Evolutionary conservation across 73 alveolate species (phyloP).

Genomic region (Urostyla sp.): DNA sequence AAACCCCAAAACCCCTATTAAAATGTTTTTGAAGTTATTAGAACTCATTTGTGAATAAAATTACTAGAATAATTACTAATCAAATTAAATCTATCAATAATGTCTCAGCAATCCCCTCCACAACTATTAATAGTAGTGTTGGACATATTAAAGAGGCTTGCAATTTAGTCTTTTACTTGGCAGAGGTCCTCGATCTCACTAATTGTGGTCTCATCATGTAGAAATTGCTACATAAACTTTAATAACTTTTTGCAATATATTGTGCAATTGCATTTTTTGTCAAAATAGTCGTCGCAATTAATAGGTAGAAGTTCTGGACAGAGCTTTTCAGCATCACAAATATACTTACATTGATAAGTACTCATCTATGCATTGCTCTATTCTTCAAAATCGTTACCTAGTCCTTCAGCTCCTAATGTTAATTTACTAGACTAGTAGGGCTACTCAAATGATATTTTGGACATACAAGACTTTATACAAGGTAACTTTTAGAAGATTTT

Average conservation of each 20-base stretch:
- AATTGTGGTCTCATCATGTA: slow-evolving; percentile 8
- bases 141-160: too few relatives aligned
- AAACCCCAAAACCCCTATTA: too few relatives aligned
- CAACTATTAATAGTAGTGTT: too few relatives aligned
- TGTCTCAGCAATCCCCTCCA: too few relatives aligned
- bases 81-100: too few relatives aligned
- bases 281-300: slow-evolving; percentile 52
- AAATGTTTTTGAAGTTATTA: too few relatives aligned
- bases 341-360: slow-evolving; percentile 41
- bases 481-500: slow-evolving; percentile 28
- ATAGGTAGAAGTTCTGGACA: slow-evolving; percentile 69
- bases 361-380: slow-evolving; percentile 9
- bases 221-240: slow-evolving; percentile 29
- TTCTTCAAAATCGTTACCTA: slow-evolving; percentile 34
- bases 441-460: slow-evolving; percentile 30
- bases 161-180: slow-evolving; percentile 9
- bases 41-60: too few relatives aligned
- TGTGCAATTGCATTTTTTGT: slow-evolving; percentile 58
- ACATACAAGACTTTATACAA: slow-evolving; percentile 42
- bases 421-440: not conserved
- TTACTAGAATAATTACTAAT: too few relatives aligned
- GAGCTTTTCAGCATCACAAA: slow-evolving; percentile 49
- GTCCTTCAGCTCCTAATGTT: slow-evolving; percentile 14
- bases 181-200: slow-evolving; percentile 47
- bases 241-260: slow-evolving; percentile 41